phyloP scores from a whole-genome alignment of 805 yeast genomes.

The Yamadazyma akitaensis region DNA sequence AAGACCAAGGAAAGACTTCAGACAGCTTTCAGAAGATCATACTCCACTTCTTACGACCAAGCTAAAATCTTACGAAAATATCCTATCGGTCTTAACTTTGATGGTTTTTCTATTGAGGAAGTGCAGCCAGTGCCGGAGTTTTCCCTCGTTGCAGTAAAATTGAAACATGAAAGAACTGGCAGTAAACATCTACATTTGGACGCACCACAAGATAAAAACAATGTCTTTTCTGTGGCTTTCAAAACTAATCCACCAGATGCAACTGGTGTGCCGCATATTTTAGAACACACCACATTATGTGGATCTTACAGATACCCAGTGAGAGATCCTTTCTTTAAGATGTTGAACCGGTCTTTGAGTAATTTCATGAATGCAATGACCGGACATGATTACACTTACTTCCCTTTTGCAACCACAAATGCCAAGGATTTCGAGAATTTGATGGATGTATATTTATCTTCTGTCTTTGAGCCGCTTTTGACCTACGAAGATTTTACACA shows the following conservation, averaged over 20 bases:
- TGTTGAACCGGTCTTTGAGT: constrained; percentile 90
- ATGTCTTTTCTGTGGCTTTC: constrained; percentile 85
- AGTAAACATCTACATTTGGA: constrained; percentile 84
- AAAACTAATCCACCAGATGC: constrained; percentile 92
- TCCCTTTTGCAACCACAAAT: constrained; percentile 95
- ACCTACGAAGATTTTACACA: constrained; percentile 81
- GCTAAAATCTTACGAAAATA: constrained; percentile 34
- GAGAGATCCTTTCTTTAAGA: constrained; percentile 95
- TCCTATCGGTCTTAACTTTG: constrained; percentile 58
- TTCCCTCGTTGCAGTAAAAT: constrained; percentile 71
- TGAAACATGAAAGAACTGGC: constrained; percentile 67
- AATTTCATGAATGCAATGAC: constrained; percentile 99
- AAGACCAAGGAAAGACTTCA: background rate
- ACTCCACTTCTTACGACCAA: constrained; percentile 8
- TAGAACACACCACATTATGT: constrained; percentile 94
- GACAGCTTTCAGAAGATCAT: background rate
- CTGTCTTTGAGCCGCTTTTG: constrained; percentile 79
- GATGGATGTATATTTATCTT: constrained; percentile 82
- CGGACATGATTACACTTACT: constrained; percentile 92
- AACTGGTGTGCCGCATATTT: constrained; percentile 95
- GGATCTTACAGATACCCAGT: constrained; percentile 92
- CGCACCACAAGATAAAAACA: constrained; percentile 71
- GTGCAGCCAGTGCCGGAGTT: constrained; percentile 76
- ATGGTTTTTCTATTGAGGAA: constrained; percentile 66
- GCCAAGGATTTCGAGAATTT: constrained; percentile 74